These are phyloP conservation scores for Epithele typhae DNA, from an alignment of 768 basidiomycete species.

Conservation along the genomic window DNA sequence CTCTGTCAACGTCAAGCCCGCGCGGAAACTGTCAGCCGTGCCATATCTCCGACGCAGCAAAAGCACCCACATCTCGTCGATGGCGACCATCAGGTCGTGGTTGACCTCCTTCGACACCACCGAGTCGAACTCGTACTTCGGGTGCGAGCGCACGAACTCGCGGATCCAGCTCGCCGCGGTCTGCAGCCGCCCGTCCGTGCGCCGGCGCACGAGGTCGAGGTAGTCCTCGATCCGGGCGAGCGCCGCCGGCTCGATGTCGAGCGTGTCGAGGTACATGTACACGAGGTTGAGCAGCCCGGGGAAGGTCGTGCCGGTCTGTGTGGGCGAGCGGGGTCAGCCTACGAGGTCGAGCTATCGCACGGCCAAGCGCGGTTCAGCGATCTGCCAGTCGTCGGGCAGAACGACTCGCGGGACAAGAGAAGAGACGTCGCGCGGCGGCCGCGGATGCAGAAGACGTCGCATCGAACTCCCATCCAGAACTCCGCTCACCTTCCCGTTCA, in stretches of 20 bases:
- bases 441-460: too few relatives aligned
- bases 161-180: conserved; percentile 95
- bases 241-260: conserved; percentile 67
- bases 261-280: conserved; percentile 77
- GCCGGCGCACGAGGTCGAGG: conserved; percentile 68
- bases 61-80: conserved; percentile 83
- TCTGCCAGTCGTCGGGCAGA: too few relatives aligned
- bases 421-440: too few relatives aligned
- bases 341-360: too few relatives aligned
- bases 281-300: conserved; percentile 82
- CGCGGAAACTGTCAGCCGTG: conserved; percentile 2
- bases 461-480: too few relatives aligned
- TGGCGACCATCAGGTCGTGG: conserved; percentile 84
- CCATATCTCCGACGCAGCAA: not conserved
- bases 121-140: conserved; percentile 91
- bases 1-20: conserved; percentile 41
- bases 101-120: conserved; percentile 88
- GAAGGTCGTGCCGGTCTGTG: conserved; percentile 60
- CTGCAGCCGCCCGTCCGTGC: conserved; percentile 76
- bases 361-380: too few relatives aligned
- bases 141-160: conserved; percentile 85
- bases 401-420: too few relatives aligned
- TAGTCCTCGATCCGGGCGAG: conserved; percentile 67
- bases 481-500: conserved; percentile 94
- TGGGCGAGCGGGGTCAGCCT: too few relatives aligned